A percentile compares a stretch with the other conserved stretches of the same genome.
phyloP scores from a whole-genome alignment of 306 rosid genomes.

The Cicer chorassanicum region DNA sequence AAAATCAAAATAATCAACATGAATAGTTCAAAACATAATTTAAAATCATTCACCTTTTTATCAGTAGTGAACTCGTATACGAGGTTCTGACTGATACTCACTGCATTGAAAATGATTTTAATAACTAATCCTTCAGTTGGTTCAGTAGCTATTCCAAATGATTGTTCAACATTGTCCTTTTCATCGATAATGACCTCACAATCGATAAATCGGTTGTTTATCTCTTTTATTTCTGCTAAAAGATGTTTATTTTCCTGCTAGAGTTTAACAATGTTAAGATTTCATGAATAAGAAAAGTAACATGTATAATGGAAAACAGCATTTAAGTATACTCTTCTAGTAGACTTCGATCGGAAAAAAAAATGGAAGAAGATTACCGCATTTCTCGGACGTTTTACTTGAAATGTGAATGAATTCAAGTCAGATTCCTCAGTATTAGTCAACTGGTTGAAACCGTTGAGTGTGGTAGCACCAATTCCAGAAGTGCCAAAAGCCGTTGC shows the following conservation, averaged over 20 bases:
- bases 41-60: constrained; percentile 42
- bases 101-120: constrained; percentile 41
- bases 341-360: constrained; percentile 14
- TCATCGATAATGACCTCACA: constrained; percentile 45
- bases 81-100: constrained; percentile 27
- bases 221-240: constrained; percentile 49
- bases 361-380: constrained; percentile 39
- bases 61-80: constrained; percentile 18
- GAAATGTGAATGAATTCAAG: constrained; percentile 4
- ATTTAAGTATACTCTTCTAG: neutral
- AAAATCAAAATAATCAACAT: neutral
- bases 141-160: constrained; percentile 32
- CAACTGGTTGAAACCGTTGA: constrained; percentile 8
- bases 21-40: constrained; percentile 8
- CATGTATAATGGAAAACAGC: too few relatives aligned
- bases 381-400: constrained; percentile 25
- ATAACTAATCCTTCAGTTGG: constrained; percentile 43
- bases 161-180: constrained; percentile 32
- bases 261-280: neutral
- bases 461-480: constrained; percentile 1
- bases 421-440: constrained; percentile 24
- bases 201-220: constrained; percentile 49
- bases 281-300: neutral
- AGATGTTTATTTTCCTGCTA: constrained; percentile 46
- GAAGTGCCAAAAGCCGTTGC: constrained; percentile 28